Conservation (phyloP, 306 rosid genomes). For the Malus asiatica region DNA sequence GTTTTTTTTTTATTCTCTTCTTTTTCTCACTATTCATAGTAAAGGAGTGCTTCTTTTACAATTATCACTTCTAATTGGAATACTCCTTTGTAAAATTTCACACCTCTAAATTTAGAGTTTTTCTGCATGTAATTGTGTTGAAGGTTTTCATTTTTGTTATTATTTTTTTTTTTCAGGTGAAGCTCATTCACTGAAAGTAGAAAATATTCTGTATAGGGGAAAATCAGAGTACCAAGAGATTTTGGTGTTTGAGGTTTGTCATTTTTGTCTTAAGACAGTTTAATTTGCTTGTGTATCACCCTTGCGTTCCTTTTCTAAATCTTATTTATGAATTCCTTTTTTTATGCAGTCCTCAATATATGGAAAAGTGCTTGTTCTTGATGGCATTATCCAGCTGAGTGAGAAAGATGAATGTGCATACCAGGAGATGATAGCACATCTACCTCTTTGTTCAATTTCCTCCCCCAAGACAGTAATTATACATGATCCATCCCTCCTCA, state of each 20-base stretch:
- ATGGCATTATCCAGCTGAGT: slow-evolving; percentile 92
- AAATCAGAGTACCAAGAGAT: slow-evolving; percentile 87
- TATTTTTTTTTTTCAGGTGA: slow-evolving; percentile 51
- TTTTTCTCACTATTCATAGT: not conserved
- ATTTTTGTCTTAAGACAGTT: slow-evolving; percentile 20
- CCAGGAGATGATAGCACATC: slow-evolving; percentile 98
- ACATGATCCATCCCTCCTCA: not conserved
- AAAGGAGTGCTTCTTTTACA: not conserved
- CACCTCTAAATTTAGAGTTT: not conserved
- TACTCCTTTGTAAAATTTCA: not conserved
- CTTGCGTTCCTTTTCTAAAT: not conserved
- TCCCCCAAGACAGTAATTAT: slow-evolving; percentile 67
- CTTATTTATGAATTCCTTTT: slow-evolving; percentile 1
- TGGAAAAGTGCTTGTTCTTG: slow-evolving; percentile 96
- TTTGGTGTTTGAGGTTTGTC: slow-evolving; percentile 77
- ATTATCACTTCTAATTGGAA: not conserved
- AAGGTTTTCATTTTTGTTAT: not conserved
- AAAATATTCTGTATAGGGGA: slow-evolving; percentile 56
- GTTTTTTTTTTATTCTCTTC: not conserved
- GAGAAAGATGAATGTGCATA: slow-evolving; percentile 98
- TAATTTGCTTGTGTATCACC: not conserved
- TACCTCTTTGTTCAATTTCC: slow-evolving; percentile 90
- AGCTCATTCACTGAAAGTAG: slow-evolving; percentile 80
- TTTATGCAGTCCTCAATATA: slow-evolving; percentile 62
- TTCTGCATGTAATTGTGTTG: not conserved